Evolutionary conservation across 345 rosid species (phyloP).

Genomic region (Chamaenerion angustifolium): DNA sequence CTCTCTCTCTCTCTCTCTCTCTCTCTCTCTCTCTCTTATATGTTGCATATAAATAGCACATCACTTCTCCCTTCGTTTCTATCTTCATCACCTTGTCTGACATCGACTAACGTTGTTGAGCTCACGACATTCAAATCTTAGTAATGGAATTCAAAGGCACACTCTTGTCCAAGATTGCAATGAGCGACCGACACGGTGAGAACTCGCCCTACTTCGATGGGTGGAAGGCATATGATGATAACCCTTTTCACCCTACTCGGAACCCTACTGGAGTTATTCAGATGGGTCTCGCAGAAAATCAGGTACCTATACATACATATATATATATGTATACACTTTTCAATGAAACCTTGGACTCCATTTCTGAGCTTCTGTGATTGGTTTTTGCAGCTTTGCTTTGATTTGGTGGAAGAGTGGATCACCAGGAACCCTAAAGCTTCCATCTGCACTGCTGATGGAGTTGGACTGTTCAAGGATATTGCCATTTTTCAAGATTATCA

Average conservation of each 20-base stretch:
- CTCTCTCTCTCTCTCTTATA: too few relatives aligned
- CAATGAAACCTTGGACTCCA: too few relatives aligned
- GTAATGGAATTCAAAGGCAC: background rate
- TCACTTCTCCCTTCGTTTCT: too few relatives aligned
- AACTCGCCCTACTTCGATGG: conserved; percentile 20
- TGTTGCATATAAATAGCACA: too few relatives aligned
- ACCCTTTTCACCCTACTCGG: conserved; percentile 14
- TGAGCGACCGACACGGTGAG: conserved; percentile 15
- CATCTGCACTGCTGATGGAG: conserved; percentile 59
- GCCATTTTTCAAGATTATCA: conserved; percentile 84
- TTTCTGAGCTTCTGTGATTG: background rate
- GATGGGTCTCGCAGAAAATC: conserved; percentile 31
- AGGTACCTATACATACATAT: conserved; percentile 10
- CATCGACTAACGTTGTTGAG: too few relatives aligned
- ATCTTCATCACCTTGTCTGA: too few relatives aligned
- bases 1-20: too few relatives aligned
- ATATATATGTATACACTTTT: background rate
- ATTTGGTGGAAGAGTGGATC: conserved; percentile 51
- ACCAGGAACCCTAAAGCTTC: conserved; percentile 52
- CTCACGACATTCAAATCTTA: too few relatives aligned
- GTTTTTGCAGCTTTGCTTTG: conserved; percentile 40
- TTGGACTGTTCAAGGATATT: conserved; percentile 36
- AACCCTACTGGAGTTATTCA: conserved; percentile 25
- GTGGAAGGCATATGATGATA: conserved; percentile 19
- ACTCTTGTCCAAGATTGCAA: conserved; percentile 6